These are phyloP conservation scores for Metschnikowia lochheadii DNA, from an alignment of 805 yeast species.

Conservation along the genomic window DNA sequence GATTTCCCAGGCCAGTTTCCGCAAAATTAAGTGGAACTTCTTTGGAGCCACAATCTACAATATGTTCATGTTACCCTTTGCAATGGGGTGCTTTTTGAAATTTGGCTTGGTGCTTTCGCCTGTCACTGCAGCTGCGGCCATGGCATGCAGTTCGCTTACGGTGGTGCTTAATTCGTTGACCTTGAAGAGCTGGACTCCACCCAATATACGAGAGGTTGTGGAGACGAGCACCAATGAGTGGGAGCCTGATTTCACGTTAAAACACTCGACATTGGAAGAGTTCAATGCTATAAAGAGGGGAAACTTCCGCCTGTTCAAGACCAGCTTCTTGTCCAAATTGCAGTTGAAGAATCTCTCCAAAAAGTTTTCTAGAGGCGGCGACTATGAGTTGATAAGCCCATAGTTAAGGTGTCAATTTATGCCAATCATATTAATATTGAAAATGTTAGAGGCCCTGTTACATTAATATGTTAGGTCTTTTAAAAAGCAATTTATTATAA, in stretches of 20 bases:
- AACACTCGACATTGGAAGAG: slow-evolving; percentile 12
- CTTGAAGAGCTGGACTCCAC: slow-evolving; percentile 60
- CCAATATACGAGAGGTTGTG: slow-evolving; percentile 12
- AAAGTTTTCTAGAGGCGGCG: neutral
- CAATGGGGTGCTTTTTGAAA: slow-evolving; percentile 86
- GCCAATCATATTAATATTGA: too few species aligned
- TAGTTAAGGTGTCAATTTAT: too few species aligned
- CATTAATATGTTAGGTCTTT: too few species aligned
- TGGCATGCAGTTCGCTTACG: slow-evolving; percentile 90
- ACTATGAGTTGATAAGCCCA: neutral
- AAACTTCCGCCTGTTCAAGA: neutral
- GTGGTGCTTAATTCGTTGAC: slow-evolving; percentile 78
- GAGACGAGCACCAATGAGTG: slow-evolving; percentile 2
- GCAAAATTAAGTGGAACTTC: slow-evolving; percentile 74
- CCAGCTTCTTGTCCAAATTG: neutral
- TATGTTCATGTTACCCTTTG: slow-evolving; percentile 81
- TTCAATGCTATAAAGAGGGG: slow-evolving; percentile 9
- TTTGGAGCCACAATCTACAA: slow-evolving; percentile 86
- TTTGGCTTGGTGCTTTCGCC: slow-evolving; percentile 78
- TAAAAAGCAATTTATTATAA: too few species aligned
- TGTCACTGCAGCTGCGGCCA: slow-evolving; percentile 82
- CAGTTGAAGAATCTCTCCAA: too few species aligned
- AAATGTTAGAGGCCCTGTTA: too few species aligned
- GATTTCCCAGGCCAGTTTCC: slow-evolving; percentile 66
- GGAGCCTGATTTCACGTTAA: slow-evolving; percentile 13